Conservation (phyloP, 805 yeast species). For the Candida maltosa region DNA sequence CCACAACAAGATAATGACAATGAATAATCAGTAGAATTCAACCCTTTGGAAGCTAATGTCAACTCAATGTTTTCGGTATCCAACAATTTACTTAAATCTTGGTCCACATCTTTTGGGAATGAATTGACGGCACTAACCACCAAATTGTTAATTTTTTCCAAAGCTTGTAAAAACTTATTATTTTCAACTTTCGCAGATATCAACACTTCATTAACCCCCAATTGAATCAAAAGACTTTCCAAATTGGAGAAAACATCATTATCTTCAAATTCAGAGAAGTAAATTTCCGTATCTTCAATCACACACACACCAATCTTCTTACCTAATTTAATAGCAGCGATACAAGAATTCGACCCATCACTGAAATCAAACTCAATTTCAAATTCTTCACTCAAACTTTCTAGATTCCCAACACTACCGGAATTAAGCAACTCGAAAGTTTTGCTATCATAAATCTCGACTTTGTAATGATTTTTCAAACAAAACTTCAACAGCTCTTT, state of each 20-base stretch:
- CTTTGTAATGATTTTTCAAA: constrained; percentile 70
- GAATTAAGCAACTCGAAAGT: constrained; percentile 53
- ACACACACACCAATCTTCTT: constrained; percentile 71
- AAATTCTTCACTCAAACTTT: constrained; percentile 38
- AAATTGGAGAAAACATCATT: constrained; percentile 84
- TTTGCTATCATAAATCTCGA: constrained; percentile 70
- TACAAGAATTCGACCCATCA: constrained; percentile 38
- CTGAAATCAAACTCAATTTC: constrained; percentile 50
- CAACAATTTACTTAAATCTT: constrained; percentile 72
- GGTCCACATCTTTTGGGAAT: constrained; percentile 65
- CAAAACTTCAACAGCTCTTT: constrained; percentile 62
- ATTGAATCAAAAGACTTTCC: constrained; percentile 82
- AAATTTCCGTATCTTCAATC: constrained; percentile 65
- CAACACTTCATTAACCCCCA: constrained; percentile 84
- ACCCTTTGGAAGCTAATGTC: constrained; percentile 53
- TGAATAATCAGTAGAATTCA: constrained; percentile 40
- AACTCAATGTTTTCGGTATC: constrained; percentile 35
- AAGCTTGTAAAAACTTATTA: constrained; percentile 62
- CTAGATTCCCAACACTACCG: constrained; percentile 91
- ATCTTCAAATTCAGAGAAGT: constrained; percentile 77
- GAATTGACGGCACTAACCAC: constrained; percentile 65
- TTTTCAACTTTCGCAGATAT: constrained; percentile 54
- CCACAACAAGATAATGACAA: constrained; percentile 60
- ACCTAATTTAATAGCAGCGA: constrained; percentile 35
- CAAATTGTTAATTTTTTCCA: constrained; percentile 72